Evolutionary conservation across 2,329 filamentous ascomycete genomes (phyloP).

Genomic region (Talaromyces sp.): DNA sequence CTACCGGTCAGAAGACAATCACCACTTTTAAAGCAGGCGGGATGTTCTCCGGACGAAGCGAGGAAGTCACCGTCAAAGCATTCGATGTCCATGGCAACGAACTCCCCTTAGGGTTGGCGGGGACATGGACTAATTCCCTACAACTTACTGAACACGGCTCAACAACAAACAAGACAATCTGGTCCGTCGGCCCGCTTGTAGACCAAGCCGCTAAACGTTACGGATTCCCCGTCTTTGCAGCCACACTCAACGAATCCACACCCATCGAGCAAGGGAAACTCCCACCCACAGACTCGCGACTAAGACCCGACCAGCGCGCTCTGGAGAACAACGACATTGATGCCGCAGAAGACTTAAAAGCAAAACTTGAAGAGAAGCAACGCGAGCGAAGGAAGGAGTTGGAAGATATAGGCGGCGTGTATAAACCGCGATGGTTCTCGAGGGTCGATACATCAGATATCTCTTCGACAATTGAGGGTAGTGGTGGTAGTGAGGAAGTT

Average conservation of each 20-base stretch:
- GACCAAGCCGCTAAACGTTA: slow-evolving; percentile 77
- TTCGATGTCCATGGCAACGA: slow-evolving; percentile 65
- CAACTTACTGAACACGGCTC: slow-evolving; percentile 64
- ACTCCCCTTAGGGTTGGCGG: slow-evolving; percentile 66
- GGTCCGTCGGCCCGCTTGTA: slow-evolving; percentile 75
- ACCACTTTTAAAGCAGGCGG: slow-evolving; percentile 91
- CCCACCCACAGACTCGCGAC: slow-evolving; percentile 76
- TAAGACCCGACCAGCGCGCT: slow-evolving; percentile 83
- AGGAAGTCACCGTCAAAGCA: slow-evolving; percentile 79
- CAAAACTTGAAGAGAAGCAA: slow-evolving; percentile 81
- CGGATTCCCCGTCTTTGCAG: slow-evolving; percentile 84
- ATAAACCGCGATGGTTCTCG: slow-evolving; percentile 82
- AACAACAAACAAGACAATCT: slow-evolving; percentile 66
- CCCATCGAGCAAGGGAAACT: slow-evolving; percentile 70
- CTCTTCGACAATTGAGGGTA: not conserved
- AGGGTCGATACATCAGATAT: slow-evolving; percentile 52
- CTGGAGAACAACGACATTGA: slow-evolving; percentile 81
- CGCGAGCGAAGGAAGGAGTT: slow-evolving; percentile 69
- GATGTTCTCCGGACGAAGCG: slow-evolving; percentile 93
- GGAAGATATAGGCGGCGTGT: slow-evolving; percentile 70
- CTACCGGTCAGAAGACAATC: slow-evolving; percentile 76
- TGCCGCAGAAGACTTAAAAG: slow-evolving; percentile 78
- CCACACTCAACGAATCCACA: slow-evolving; percentile 83
- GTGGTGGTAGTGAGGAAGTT: slow-evolving; percentile 42
- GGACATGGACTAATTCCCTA: slow-evolving; percentile 81